Percentiles rank a stretch among this genome's conserved stretches.
These are phyloP conservation scores for Camellia oleifera DNA, from an alignment of 179 eudicot genomes.

Conservation along the genomic window DNA sequence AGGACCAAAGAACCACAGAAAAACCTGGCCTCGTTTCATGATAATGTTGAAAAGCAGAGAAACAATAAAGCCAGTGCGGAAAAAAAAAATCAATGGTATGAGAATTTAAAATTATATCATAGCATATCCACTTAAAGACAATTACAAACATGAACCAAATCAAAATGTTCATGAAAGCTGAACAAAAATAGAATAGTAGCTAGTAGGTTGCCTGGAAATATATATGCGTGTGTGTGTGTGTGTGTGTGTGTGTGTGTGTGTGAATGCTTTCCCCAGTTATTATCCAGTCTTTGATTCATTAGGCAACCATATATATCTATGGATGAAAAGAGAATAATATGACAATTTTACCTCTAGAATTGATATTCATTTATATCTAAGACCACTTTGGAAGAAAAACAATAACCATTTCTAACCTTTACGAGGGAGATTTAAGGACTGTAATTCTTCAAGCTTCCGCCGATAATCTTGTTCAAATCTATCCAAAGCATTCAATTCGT, in stretches of 20 bases:
- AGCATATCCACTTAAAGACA: not conserved
- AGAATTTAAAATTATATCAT: not conserved
- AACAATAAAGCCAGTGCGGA: not conserved
- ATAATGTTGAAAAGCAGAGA: not conserved
- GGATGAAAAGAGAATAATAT: too few relatives aligned
- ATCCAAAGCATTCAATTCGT: slow-evolving; percentile 81
- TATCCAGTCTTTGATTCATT: not conserved
- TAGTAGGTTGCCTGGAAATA: too few relatives aligned
- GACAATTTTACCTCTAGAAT: too few relatives aligned
- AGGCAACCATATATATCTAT: too few relatives aligned
- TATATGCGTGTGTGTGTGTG: too few relatives aligned
- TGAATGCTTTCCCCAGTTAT: not conserved
- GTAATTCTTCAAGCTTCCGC: slow-evolving; percentile 77
- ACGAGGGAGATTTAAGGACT: slow-evolving; percentile 73
- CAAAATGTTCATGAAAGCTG: not conserved
- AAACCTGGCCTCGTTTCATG: slow-evolving; percentile 1
- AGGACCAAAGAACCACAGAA: not conserved
- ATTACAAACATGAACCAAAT: not conserved
- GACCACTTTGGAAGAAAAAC: too few relatives aligned
- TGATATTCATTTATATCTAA: too few relatives aligned
- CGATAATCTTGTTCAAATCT: slow-evolving; percentile 89
- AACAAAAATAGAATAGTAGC: not conserved
- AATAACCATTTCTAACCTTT: slow-evolving; percentile 51
- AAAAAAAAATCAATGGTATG: too few relatives aligned
- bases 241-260: too few relatives aligned